Evolutionary conservation across 2,329 filamentous ascomycete species (phyloP).

Genomic region (Blastomyces parvus): DNA sequence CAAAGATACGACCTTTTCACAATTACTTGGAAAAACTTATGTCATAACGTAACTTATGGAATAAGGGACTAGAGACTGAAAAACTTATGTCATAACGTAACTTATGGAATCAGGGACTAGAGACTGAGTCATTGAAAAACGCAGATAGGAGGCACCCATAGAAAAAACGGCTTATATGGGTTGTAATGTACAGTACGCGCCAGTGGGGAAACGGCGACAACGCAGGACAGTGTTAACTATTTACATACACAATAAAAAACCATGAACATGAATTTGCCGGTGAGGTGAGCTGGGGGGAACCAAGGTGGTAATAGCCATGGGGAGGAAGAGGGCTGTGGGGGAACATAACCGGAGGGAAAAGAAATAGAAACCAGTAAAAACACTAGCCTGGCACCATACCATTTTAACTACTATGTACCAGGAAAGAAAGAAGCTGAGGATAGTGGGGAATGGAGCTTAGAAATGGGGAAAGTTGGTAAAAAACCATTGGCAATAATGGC

Average conservation of each 20-base stretch:
- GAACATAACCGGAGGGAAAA: not conserved
- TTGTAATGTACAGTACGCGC: not conserved
- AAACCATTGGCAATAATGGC: not conserved
- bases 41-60: not conserved
- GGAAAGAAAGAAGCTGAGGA: not conserved
- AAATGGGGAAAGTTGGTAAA: not conserved
- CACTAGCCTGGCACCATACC: not conserved
- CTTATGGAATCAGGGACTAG: not conserved
- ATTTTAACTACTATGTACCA: not conserved
- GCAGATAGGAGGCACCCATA: not conserved
- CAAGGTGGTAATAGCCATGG: not conserved
- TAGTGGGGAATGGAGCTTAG: not conserved
- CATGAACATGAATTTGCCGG: not conserved
- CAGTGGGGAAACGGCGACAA: not conserved
- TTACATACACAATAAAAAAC: not conserved
- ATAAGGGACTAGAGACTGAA: no score
- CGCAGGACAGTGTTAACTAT: not conserved
- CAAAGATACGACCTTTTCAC: not conserved
- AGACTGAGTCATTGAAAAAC: not conserved
- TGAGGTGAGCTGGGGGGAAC: not conserved
- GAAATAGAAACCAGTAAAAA: not conserved
- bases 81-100: not conserved
- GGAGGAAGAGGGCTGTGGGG: not conserved
- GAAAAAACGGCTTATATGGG: not conserved
- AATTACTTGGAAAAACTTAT: not conserved